Evolutionary conservation across 495 filamentous ascomycete genomes (phyloP), one percentile per base, ranked within the genome.

Genomic region (Chaetomium fimeti): DNA sequence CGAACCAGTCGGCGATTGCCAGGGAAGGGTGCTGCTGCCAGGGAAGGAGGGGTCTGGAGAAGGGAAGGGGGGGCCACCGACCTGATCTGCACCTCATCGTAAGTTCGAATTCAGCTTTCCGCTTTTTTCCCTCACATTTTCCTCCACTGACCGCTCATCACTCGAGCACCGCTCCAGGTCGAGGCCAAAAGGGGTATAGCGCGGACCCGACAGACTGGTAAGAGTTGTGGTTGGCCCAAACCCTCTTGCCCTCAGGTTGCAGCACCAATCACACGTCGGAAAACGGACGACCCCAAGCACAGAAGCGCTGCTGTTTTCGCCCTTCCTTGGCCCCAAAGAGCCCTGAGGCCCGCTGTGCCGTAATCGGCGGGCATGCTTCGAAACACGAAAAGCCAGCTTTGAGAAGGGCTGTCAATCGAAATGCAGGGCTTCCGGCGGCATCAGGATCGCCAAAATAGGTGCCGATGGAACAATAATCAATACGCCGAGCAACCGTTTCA

Each of bases 161-260:
- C 60, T 20, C 16, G 13, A 60, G 15, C 45, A 57, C n/a, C 16
- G 16, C n/a, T 20, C 40, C n/a, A 65, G 24, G 36, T 32, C 5
- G 38, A 18, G 24, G 29, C 27, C 66, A 15, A 61, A 54, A 57
- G 3, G 3, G 32, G 53, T 2, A 40, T 68, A 61, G 66, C 43
- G 57, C 54, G 16, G 53, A 22, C 53, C 66, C 66, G 62, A 64
- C 53, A 57, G 49, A 25, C 51, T 61, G 66, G 66, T 45, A 65
- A 42, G n/a, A 29, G 15, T 7, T 22, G 6, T 38, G 28, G 62
- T 65, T 68, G 62, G 62, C 18, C 25, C 7, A 15, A 11, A 6
- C 27, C 2, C n/a, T 49, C 16, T 40, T 18, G 20, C 27, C 29
- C 36, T 22, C 22, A 6, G 12, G n/a, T 45, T 16, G 49, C 25